A percentile compares a stretch with the other conserved stretches of the same genome.
phyloP scores from a whole-genome alignment of 257 asterid species.

The Nicotiana benthamiana region DNA sequence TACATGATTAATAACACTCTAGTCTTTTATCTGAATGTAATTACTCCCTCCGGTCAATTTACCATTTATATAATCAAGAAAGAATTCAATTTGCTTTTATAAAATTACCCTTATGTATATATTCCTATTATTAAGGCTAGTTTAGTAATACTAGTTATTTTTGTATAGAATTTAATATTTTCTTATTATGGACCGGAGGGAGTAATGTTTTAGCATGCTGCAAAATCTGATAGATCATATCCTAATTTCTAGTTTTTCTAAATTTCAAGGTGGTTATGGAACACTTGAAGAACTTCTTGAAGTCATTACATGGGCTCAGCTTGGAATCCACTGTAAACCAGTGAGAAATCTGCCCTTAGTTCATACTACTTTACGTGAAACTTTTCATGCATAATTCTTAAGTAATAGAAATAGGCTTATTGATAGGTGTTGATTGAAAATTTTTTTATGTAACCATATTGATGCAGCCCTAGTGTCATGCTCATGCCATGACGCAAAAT shows the following conservation, averaged over 20 bases:
- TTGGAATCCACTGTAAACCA: slow-evolving; percentile 88
- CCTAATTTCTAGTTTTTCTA: not conserved
- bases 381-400: not conserved
- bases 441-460: not conserved
- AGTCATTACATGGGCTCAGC: slow-evolving; percentile 95
- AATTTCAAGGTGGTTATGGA: slow-evolving; percentile 73
- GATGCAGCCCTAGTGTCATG: not conserved
- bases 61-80: too few species aligned
- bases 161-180: too few species aligned
- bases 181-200: too few species aligned
- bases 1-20: not conserved
- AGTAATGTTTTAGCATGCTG: not conserved
- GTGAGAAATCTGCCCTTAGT: slow-evolving; percentile 25
- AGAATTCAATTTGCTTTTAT: too few species aligned
- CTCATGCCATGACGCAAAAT: not conserved
- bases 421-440: not conserved
- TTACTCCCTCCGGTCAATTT: too few species aligned
- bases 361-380: not conserved
- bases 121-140: too few species aligned
- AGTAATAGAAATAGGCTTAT: not conserved
- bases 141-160: too few species aligned
- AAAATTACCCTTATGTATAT: too few species aligned
- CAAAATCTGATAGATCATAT: not conserved
- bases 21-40: not conserved
- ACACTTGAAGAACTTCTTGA: slow-evolving; percentile 91